phyloP scores from a whole-genome alignment of 2,329 filamentous ascomycete species.

The Aspergillus terreus region DNA sequence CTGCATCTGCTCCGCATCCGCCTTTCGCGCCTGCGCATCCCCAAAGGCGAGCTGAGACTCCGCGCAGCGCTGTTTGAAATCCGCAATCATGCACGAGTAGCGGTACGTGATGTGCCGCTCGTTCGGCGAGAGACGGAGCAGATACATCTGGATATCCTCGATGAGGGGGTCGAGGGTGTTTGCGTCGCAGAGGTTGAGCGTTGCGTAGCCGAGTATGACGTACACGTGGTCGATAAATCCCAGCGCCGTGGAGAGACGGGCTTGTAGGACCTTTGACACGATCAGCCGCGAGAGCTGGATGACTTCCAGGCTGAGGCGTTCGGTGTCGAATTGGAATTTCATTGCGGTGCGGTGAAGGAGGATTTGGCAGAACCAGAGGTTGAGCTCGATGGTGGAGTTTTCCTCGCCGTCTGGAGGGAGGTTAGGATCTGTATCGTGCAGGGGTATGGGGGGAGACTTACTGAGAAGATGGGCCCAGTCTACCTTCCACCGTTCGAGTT shows the following conservation, averaged over 20 bases:
- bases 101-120: conserved; percentile 32
- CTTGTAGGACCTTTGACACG: conserved; percentile 26
- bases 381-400: conserved; percentile 30
- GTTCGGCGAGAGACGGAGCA: conserved; percentile 30
- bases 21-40: conserved; percentile 15
- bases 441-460: conserved; percentile 8
- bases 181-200: conserved; percentile 34
- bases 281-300: conserved; percentile 29
- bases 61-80: conserved; percentile 28
- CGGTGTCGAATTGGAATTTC: conserved; percentile 22
- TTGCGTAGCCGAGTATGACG: conserved; percentile 32
- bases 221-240: conserved; percentile 30
- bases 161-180: conserved; percentile 30
- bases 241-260: conserved; percentile 24
- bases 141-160: conserved; percentile 29
- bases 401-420: conserved; percentile 20
- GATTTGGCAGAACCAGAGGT: conserved; percentile 34
- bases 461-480: conserved; percentile 32
- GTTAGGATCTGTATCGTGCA: neutral
- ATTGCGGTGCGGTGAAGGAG: conserved; percentile 30
- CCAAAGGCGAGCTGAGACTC: conserved; percentile 19
- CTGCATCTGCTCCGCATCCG: conserved; percentile 20
- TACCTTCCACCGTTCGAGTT: conserved; percentile 32
- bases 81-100: conserved; percentile 28
- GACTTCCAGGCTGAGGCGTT: conserved; percentile 25